Base-by-base conservation (phyloP, 768 basidiomycete genomes). In the Leccinum disarticulatum region DNA sequence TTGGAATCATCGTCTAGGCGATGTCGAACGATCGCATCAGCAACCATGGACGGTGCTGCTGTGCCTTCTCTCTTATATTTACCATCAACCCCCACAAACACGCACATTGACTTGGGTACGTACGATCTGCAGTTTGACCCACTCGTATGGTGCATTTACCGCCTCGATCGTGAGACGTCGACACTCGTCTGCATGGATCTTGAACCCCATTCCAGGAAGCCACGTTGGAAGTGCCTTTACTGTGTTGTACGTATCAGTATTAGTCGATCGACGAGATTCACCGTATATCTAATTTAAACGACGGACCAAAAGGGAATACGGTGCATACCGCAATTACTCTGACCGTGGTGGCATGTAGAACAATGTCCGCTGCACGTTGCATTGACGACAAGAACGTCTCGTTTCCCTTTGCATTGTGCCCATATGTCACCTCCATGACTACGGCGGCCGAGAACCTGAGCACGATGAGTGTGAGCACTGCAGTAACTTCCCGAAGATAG, bases 251-350 rank as follows among this genome's bases (percentile, higher is more conserved):
- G 13, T 31, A n/a, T 27, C 3, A 15, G 48, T 27, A 13, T 11
- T 6, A 27, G 47, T 49, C 17, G 17, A 41, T 41, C 9, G 38
- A n/a, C 14, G 38, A 38, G 14, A 6, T 17, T 17, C 14, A 22
- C 22, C 5, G 3, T 2, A 31, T 3, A 25, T 25, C 9, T 17
- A 9, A 51, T 51, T 6, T 35, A 1, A 60, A 36, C 6, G 4
- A 65, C 66, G 6, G 19, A 67, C 66, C 10, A 11, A 60, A 65
- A 0, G 66, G 66, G 52, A 67, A 65, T 4, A 47, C 54, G 1
- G 30, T n/a, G 4, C 58, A 60, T 6, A 67, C 7, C 22, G 52
- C 64, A 6, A 33, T 36, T 14, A 31, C 36, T 35, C 65, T 55
- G 0, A 57, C 47, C 30, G 51, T 52, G 51, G n/a, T 14, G 15